Conservation (phyloP, 2,329 filamentous ascomycete genomes). For the Pseudocercospora fuligena region DNA sequence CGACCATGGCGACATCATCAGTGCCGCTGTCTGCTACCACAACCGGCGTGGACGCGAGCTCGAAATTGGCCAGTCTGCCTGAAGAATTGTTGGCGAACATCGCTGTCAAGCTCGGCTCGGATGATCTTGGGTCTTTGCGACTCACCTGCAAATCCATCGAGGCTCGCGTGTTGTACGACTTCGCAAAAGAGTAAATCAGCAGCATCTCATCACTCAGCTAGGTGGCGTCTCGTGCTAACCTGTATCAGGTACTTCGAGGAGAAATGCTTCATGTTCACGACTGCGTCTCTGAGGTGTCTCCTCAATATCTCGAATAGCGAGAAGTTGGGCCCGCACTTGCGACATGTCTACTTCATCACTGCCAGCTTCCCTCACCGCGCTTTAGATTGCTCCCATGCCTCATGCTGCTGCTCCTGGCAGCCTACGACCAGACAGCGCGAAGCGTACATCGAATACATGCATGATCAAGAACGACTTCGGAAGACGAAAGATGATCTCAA, state of each 20-base stretch:
- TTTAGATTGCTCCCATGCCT: slow-evolving; percentile 25
- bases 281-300: slow-evolving; percentile 34
- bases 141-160: slow-evolving; percentile 36
- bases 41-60: slow-evolving; percentile 2
- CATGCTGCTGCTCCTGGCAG: slow-evolving; percentile 25
- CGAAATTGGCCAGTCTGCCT: slow-evolving; percentile 31
- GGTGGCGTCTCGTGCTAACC: background rate
- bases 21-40: background rate
- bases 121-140: slow-evolving; percentile 36
- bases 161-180: slow-evolving; percentile 34
- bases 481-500: slow-evolving; percentile 25
- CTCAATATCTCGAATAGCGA: slow-evolving; percentile 32
- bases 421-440: slow-evolving; percentile 33
- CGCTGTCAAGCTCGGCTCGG: slow-evolving; percentile 32
- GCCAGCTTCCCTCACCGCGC: slow-evolving; percentile 27
- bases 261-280: slow-evolving; percentile 25
- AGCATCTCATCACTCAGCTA: background rate
- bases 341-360: slow-evolving; percentile 33
- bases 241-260: background rate
- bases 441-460: slow-evolving; percentile 33
- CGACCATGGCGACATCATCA: background rate
- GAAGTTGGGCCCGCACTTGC: slow-evolving; percentile 32
- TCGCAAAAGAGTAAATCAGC: slow-evolving; percentile 36
- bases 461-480: slow-evolving; percentile 34
- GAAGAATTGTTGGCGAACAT: slow-evolving; percentile 39